These are phyloP conservation scores for Tetrahymena malaccensis DNA, from an alignment of 73 alveolate genomes.

Conservation along the genomic window DNA sequence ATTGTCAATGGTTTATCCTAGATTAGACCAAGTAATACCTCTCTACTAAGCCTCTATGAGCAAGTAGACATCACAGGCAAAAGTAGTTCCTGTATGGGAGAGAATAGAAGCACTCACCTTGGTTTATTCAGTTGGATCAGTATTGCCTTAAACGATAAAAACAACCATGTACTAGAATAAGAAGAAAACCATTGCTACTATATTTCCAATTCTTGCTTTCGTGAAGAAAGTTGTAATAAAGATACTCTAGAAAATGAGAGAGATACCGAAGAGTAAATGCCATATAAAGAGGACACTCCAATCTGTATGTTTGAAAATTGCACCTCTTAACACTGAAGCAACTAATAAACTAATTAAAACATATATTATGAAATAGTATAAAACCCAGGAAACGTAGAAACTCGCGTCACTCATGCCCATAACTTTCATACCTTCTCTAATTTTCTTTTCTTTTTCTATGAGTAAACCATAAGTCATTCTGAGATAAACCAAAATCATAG, in stretches of 20 bases:
- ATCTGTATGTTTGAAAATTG: not conserved
- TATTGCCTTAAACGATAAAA: not conserved
- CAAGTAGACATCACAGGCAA: conserved; percentile 56
- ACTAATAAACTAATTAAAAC: conserved; percentile 62
- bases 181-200: conserved; percentile 22
- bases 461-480: conserved; percentile 44
- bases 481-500: conserved; percentile 26
- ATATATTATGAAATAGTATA: conserved; percentile 62
- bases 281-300: conserved; percentile 13
- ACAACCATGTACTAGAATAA: not conserved
- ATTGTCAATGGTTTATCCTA: conserved; percentile 39
- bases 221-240: conserved; percentile 13
- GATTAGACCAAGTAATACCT: conserved; percentile 44
- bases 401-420: conserved; percentile 93
- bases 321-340: conserved; percentile 48
- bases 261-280: not conserved
- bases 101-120: conserved; percentile 26
- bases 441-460: conserved; percentile 84
- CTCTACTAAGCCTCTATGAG: conserved; percentile 49
- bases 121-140: conserved; percentile 9
- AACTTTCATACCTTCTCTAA: conserved; percentile 96
- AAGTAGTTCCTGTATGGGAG: conserved; percentile 61
- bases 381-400: conserved; percentile 89
- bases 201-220: conserved; percentile 4
- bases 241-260: not conserved